These are phyloP conservation scores for Erodium moschatum DNA, from an alignment of 441 rosid species.

Conservation along the genomic window DNA sequence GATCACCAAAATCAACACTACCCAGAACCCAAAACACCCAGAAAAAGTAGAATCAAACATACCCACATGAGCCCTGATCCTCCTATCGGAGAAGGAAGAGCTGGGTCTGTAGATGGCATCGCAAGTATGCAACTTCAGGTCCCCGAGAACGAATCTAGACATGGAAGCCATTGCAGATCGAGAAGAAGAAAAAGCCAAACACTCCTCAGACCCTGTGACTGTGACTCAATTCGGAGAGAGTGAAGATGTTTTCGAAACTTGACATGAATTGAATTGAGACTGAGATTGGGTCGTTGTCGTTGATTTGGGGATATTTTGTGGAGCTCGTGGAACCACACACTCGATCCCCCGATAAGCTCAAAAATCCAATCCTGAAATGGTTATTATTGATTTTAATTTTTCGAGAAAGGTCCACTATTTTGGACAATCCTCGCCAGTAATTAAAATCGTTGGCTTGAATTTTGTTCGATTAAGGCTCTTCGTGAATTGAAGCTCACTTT, in stretches of 20 bases:
- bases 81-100: conserved; percentile 27
- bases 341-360: not conserved
- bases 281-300: not conserved
- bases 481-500: too few relatives aligned
- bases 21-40: not conserved
- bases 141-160: conserved; percentile 45
- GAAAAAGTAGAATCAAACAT: conserved; percentile 17
- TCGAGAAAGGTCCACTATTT: not conserved
- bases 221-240: not conserved
- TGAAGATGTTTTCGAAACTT: not conserved
- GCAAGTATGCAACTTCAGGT: conserved; percentile 30
- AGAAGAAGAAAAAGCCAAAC: not conserved
- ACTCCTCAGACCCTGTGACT: not conserved
- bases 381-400: not conserved
- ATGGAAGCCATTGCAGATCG: conserved; percentile 47
- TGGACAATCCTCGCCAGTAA: not conserved
- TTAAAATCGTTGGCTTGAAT: not conserved
- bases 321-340: conserved; percentile 29
- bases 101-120: conserved; percentile 23
- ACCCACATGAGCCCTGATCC: conserved; percentile 43
- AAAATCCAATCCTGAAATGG: not conserved
- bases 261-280: not conserved
- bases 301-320: not conserved
- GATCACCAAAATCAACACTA: not conserved
- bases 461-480: not conserved